Base-by-base conservation (phyloP, 306 rosid genomes). In the Cercis canadensis region DNA sequence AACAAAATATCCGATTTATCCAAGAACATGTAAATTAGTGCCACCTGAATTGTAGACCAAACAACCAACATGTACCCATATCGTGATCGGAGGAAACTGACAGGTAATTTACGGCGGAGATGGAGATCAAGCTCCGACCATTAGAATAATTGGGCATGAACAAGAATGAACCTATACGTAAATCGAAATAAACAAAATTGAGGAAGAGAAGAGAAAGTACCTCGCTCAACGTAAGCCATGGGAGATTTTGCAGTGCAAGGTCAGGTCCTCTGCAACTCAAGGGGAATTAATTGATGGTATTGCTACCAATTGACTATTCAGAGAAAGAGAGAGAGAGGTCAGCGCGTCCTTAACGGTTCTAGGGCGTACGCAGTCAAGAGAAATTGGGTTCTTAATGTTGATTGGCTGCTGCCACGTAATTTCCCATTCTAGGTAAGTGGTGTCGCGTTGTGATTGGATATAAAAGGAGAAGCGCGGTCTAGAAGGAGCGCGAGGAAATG, bases 201-300 rank as follows among this genome's bases (percentile, higher is more conserved):
- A 50, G 4, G 4, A 31, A 21, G 37, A 47, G 39, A 40, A 53
- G 44, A 70, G n/a, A 44, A 54, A 37, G 11, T 82, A 82, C 87
- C 87, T 78, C 75, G 52, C 70, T 82, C 87, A 17, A 82, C 81
- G 87, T 82, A 82, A 24, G 87, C 83, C 87, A 82, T 82, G 78
- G 76, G n/a, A 11, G 56, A 31, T 12, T 44, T 7, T 44, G 9
- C 40, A n/a, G 43, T 10, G 29, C 29, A 24, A 24, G 3, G 29
- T 19, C 13, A 52, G 70, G 57, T 47, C 55, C 54, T 65, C 67
- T 51, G 40, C 72, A 41, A 77, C 13, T 5, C 70, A 68, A 5
- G 15, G 16, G 14, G 56, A 53, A 81, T 24, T 24, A 37, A 37
- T 63, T 10, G 50, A 3, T 11, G 40, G 16, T 11, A 34, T 7